phyloP scores from a whole-genome alignment of 2,329 filamentous ascomycete genomes.

The Thielaviopsis musarum region DNA sequence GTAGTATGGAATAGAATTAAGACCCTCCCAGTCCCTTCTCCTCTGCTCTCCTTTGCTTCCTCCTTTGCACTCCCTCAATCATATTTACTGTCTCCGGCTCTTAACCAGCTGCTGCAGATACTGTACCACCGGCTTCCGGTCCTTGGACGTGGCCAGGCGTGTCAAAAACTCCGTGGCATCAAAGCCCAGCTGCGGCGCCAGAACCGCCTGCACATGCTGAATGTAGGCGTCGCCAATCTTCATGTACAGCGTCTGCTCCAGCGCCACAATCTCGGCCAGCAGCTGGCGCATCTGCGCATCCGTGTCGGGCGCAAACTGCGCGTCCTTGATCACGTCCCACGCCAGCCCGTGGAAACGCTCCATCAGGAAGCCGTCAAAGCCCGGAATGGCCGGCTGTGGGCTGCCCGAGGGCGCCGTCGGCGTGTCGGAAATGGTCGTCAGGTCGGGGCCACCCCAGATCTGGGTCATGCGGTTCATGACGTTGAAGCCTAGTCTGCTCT shows the following conservation, averaged over 20 bases:
- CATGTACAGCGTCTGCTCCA: slow-evolving; percentile 79
- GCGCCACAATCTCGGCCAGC: slow-evolving; percentile 66
- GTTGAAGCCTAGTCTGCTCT: slow-evolving; percentile 58
- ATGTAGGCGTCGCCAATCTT: slow-evolving; percentile 80
- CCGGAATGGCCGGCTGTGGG: slow-evolving; percentile 51
- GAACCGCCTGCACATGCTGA: slow-evolving; percentile 43
- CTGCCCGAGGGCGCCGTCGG: slow-evolving; percentile 27
- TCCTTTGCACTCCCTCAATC: slow-evolving; percentile 1
- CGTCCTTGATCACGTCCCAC: slow-evolving; percentile 72
- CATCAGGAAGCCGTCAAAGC: slow-evolving; percentile 85
- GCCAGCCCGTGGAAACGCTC: slow-evolving; percentile 74
- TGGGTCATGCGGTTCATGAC: slow-evolving; percentile 69
- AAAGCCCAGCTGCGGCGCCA: slow-evolving; percentile 49
- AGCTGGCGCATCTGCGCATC: slow-evolving; percentile 85
- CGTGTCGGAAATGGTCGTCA: slow-evolving; percentile 38
- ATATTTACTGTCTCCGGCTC: slow-evolving; percentile 20
- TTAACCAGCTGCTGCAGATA: slow-evolving; percentile 46
- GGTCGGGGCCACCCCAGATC: slow-evolving; percentile 80
- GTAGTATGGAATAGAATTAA: not conserved
- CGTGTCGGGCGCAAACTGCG: slow-evolving; percentile 57
- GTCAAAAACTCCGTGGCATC: slow-evolving; percentile 43
- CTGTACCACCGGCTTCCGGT: slow-evolving; percentile 43
- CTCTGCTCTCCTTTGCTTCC: not conserved
- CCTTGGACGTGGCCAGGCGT: slow-evolving; percentile 38
- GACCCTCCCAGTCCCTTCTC: not conserved